These are phyloP conservation scores for Backusella sp. DNA, from an alignment of 192 early-diverging fungal genomes.

Conservation along the genomic window DNA sequence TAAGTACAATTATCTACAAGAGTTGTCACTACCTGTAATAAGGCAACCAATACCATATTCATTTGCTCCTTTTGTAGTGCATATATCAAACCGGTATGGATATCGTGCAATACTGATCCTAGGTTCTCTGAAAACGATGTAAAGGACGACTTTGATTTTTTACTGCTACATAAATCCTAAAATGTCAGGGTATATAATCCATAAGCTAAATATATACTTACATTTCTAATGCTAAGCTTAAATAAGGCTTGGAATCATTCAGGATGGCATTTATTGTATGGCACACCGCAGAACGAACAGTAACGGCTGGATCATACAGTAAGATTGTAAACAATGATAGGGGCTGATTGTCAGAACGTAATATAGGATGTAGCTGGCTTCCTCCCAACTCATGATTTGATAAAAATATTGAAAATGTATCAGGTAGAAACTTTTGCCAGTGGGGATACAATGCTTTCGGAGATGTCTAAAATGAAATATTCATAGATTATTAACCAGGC, in stretches of 20 bases:
- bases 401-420: constrained; percentile 29
- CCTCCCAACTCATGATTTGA: constrained; percentile 12
- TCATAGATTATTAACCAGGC: not conserved
- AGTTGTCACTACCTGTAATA: constrained; percentile 33
- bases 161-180: not conserved
- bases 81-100: constrained; percentile 37
- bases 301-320: constrained; percentile 44
- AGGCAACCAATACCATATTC: constrained; percentile 11
- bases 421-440: constrained; percentile 54
- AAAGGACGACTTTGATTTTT: constrained; percentile 42
- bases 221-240: constrained; percentile 53
- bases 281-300: constrained; percentile 47
- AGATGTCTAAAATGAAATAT: constrained; percentile 26
- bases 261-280: constrained; percentile 44
- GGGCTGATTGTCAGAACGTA: constrained; percentile 28
- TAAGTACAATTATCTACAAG: constrained; percentile 39
- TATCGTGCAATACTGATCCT: constrained; percentile 35
- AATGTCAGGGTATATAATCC: not conserved
- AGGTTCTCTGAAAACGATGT: constrained; percentile 43
- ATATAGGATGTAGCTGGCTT: not conserved
- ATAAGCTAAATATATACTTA: not conserved
- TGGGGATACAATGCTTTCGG: constrained; percentile 51
- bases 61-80: constrained; percentile 28
- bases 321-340: constrained; percentile 48
- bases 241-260: constrained; percentile 51